Evolutionary conservation across 2,329 filamentous ascomycete genomes (phyloP), one percentile per base, ranked within the genome.

Genomic region (Colletotrichum zoysiae): DNA sequence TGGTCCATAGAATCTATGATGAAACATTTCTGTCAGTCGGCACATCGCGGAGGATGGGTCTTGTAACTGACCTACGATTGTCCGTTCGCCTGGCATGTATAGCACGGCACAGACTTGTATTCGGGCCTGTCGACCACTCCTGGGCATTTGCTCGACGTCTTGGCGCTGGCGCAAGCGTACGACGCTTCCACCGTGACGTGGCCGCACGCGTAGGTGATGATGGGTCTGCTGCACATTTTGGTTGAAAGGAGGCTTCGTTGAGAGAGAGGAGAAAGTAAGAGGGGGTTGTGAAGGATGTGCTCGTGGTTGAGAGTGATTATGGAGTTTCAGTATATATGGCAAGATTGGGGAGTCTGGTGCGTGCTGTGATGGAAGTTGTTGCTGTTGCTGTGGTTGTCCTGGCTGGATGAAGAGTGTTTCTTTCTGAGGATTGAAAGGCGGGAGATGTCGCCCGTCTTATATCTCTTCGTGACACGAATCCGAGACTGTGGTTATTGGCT

Each of bases 401-500:
- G 58, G 40, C 60, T 66, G 55, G 56, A 30, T 66, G 70, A 66
- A 61, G 65, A 64, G 59, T 14, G 35, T 62, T 35, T 65, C 59
- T 57, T 65, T 38, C 44, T 4, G 35, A 26, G 33, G 20, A n/a
- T 42, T 35, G 11, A 50, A 57, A 59, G 56, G 20, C 59, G 58
- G 73, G 70, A 67, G 42, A 60, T 46, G 59, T 46, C 26, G 63
- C 59, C 67, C 23, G 66, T 68, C 69, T 75, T 75, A 75, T 75
- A 75, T 61, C 60, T 63, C 63, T 67, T 46, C 57, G 74, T 75
- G 56, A 68, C 63, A 65, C 62, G 51, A 75, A 50, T 53, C 56
- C 74, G 67, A 70, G 65, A 60, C 48, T 63, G 42, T 71, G 68
- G 58, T 64, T 74, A 73, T 70, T 75, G 74, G 64, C 59, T 74